Conservation (phyloP, 192 early-diverging fungal genomes). For the Coemansia reversa region DNA sequence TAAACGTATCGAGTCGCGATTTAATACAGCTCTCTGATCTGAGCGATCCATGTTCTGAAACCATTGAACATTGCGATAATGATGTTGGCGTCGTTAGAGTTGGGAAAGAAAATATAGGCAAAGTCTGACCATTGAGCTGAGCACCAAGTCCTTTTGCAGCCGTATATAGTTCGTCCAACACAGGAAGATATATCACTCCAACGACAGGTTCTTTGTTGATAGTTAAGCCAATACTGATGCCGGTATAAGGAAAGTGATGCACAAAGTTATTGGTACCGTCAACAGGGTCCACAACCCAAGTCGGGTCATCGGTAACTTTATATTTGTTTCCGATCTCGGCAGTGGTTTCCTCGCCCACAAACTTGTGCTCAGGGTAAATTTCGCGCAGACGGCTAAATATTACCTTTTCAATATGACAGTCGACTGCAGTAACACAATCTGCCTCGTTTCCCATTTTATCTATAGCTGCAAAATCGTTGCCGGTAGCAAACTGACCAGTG, state of each 20-base stretch:
- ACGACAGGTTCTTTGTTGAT: constrained; percentile 72
- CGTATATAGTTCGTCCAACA: constrained; percentile 78
- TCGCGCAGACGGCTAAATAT: constrained; percentile 62
- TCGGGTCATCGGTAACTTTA: constrained; percentile 67
- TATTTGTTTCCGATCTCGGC: constrained; percentile 57
- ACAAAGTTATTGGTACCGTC: constrained; percentile 81
- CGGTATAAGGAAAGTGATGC: constrained; percentile 75
- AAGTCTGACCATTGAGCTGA: constrained; percentile 38
- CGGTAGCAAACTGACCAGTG: constrained; percentile 33
- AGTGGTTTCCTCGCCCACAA: constrained; percentile 89
- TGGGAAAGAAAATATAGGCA: constrained; percentile 62
- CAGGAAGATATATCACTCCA: constrained; percentile 89
- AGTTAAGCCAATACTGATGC: constrained; percentile 82
- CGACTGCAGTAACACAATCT: constrained; percentile 76
- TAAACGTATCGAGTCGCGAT: constrained; percentile 67
- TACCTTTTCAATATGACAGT: constrained; percentile 74
- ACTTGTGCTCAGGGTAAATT: constrained; percentile 67
- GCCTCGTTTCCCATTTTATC: constrained; percentile 39
- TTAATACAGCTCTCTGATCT: constrained; percentile 59
- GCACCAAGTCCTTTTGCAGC: constrained; percentile 37
- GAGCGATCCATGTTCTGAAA: constrained; percentile 83
- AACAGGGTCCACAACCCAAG: constrained; percentile 89
- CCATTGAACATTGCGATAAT: constrained; percentile 69
- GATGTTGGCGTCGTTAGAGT: constrained; percentile 59
- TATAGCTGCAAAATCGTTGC: constrained; percentile 29